These are phyloP conservation scores for Scortechinia acanthostroma DNA, from an alignment of 2,329 filamentous ascomycete species.

Conservation along the genomic window DNA sequence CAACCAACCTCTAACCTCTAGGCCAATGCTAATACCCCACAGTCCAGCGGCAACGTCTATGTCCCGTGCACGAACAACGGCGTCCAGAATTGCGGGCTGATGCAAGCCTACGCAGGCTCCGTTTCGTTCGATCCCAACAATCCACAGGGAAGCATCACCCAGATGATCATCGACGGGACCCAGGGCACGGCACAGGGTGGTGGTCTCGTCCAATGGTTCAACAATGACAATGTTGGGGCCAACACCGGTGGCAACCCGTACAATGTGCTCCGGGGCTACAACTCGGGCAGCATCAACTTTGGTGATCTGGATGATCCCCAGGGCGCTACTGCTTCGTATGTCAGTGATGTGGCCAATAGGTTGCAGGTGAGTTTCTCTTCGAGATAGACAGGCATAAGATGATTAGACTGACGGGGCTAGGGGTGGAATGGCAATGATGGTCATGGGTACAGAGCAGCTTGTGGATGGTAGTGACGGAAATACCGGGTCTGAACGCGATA, in stretches of 20 bases:
- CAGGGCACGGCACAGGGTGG: slow-evolving; percentile 13
- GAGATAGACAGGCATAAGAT: too few species aligned
- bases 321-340: slow-evolving; percentile 14
- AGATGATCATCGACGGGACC: slow-evolving; percentile 18
- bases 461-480: too few species aligned
- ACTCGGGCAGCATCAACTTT: slow-evolving; percentile 14
- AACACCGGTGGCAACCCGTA: slow-evolving; percentile 14
- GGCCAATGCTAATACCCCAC: slow-evolving; percentile 5
- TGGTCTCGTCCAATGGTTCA: slow-evolving; percentile 11
- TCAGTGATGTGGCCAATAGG: slow-evolving; percentile 17
- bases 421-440: too few species aligned
- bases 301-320: slow-evolving; percentile 11
- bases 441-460: too few species aligned
- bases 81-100: slow-evolving; percentile 14
- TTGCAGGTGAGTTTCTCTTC: slow-evolving; percentile 11
- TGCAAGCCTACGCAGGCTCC: slow-evolving; percentile 12
- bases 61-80: slow-evolving; percentile 11
- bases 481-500: too few species aligned
- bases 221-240: slow-evolving; percentile 5
- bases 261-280: slow-evolving; percentile 14
- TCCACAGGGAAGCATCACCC: slow-evolving; percentile 10
- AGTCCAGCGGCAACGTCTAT: slow-evolving; percentile 13
- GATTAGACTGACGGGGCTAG: too few species aligned
- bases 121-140: slow-evolving; percentile 8
- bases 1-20: too few species aligned